Percentiles rank a stretch among this genome's conserved stretches.
Conservation (phyloP, 1,139 yeast genomes). For the Sugiyamaella neomexicana region DNA sequence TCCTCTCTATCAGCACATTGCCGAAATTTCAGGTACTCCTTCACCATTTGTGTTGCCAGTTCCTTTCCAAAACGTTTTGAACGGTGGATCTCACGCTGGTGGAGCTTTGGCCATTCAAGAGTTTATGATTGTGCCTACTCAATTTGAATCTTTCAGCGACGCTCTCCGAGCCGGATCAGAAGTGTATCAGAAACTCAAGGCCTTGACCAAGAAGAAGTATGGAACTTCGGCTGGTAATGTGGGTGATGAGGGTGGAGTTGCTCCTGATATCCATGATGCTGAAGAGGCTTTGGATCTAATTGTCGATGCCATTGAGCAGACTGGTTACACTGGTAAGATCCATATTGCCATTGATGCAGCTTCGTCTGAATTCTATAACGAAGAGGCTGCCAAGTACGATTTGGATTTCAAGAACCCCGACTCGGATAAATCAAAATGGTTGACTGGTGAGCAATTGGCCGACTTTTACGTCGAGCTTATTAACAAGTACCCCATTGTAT, state of each 20-base stretch:
- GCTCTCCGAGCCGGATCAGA: slow-evolving; percentile 94
- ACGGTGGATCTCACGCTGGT: slow-evolving; percentile 99
- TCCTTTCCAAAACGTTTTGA: slow-evolving; percentile 95
- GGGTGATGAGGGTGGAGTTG: slow-evolving; percentile 99
- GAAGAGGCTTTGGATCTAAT: slow-evolving; percentile 94
- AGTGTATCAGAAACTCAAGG: slow-evolving; percentile 92
- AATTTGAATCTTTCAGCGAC: slow-evolving; percentile 83
- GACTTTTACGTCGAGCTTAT: slow-evolving; percentile 74
- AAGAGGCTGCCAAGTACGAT: slow-evolving; percentile 77
- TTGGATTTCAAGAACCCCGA: slow-evolving; percentile 95
- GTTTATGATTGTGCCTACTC: slow-evolving; percentile 95
- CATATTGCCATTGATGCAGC: slow-evolving; percentile 93
- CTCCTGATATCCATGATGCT: slow-evolving; percentile 90
- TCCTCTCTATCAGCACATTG: slow-evolving; percentile 83
- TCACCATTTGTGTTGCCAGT: slow-evolving; percentile 85
- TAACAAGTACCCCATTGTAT: slow-evolving; percentile 91
- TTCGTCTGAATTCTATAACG: slow-evolving; percentile 93
- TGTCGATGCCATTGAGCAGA: slow-evolving; percentile 77
- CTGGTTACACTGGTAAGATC: slow-evolving; percentile 91
- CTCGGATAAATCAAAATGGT: slow-evolving; percentile 85
- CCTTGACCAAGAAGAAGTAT: slow-evolving; percentile 85
- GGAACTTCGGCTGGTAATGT: slow-evolving; percentile 98
- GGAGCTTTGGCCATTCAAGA: slow-evolving; percentile 98
- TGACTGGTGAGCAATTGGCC: slow-evolving; percentile 83
- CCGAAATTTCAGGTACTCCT: slow-evolving; percentile 65